These are phyloP conservation scores for Tetracladium marchalianum DNA, from an alignment of 495 filamentous ascomycete species.

Conservation along the genomic window DNA sequence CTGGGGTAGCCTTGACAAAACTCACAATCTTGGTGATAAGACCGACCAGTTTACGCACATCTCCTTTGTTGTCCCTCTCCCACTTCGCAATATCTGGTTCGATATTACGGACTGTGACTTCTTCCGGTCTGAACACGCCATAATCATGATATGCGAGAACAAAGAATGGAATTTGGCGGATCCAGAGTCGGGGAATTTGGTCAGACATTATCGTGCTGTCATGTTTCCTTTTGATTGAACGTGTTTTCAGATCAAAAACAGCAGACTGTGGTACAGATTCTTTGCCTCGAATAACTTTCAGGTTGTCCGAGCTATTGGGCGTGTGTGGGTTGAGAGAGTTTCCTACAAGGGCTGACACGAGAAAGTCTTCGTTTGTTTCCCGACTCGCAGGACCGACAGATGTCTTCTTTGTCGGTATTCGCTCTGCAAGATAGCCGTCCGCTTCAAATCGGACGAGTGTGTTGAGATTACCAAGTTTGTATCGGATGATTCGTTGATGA, in stretches of 20 bases:
- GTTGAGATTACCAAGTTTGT: slow-evolving; percentile 44
- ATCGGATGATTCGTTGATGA: slow-evolving; percentile 53
- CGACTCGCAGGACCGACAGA: background rate
- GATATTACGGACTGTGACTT: slow-evolving; percentile 29
- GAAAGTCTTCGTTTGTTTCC: background rate
- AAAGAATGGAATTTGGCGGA: slow-evolving; percentile 51
- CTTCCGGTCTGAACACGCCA: slow-evolving; percentile 47
- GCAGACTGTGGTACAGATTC: slow-evolving; percentile 32
- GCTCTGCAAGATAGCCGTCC: slow-evolving; percentile 42
- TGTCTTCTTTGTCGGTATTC: background rate
- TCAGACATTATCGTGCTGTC: slow-evolving; percentile 35
- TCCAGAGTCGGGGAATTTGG: slow-evolving; percentile 47
- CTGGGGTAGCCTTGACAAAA: too few relatives aligned
- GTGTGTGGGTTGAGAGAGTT: background rate
- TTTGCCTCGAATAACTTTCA: background rate
- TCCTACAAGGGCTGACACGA: background rate
- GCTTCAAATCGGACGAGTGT: slow-evolving; percentile 49
- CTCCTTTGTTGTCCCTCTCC: slow-evolving; percentile 42
- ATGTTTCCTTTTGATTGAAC: slow-evolving; percentile 30
- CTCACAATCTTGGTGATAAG: too few relatives aligned
- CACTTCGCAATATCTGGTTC: slow-evolving; percentile 34
- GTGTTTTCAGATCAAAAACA: slow-evolving; percentile 63
- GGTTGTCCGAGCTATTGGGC: too few relatives aligned
- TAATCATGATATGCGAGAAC: slow-evolving; percentile 46
- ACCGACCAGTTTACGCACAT: too few relatives aligned